Conservation (phyloP, 768 basidiomycete species). For the Ramaria rubella region DNA sequence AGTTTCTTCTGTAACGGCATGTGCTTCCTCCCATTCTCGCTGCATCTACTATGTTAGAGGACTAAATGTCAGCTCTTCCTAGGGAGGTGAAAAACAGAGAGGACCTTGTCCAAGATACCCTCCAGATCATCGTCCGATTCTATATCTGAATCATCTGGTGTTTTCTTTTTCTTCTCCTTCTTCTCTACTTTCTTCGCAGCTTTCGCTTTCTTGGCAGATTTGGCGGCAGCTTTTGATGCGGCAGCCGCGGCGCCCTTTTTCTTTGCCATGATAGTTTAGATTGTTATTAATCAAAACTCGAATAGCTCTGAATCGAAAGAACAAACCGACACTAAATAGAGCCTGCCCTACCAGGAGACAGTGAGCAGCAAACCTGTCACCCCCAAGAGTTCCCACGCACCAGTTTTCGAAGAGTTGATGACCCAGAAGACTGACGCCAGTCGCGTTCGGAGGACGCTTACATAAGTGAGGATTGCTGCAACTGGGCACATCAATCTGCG, state of each 20-base stretch:
- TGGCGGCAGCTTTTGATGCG: slow-evolving; percentile 35
- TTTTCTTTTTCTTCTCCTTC: slow-evolving; percentile 40
- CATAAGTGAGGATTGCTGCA: background rate
- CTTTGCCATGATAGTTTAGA: slow-evolving; percentile 33
- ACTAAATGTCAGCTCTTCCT: background rate
- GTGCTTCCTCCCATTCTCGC: slow-evolving; percentile 76
- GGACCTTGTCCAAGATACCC: slow-evolving; percentile 72
- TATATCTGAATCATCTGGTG: slow-evolving; percentile 45
- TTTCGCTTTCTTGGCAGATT: slow-evolving; percentile 64
- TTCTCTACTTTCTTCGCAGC: slow-evolving; percentile 52
- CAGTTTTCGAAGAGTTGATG: too few relatives aligned
- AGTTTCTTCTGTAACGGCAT: slow-evolving; percentile 79
- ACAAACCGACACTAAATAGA: too few relatives aligned
- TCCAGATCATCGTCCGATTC: slow-evolving; percentile 68
- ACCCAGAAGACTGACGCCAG: too few relatives aligned
- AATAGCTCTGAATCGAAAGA: too few relatives aligned
- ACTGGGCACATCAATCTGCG: too few relatives aligned
- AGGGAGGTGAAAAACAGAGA: background rate
- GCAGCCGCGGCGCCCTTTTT: slow-evolving; percentile 39
- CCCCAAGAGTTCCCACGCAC: too few relatives aligned
- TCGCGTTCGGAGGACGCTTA: too few relatives aligned
- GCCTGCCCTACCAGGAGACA: too few relatives aligned
- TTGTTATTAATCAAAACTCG: too few relatives aligned
- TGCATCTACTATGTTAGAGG: slow-evolving; percentile 51
- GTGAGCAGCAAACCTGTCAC: too few relatives aligned